Evolutionary conservation across 495 filamentous ascomycete genomes (phyloP), one percentile per base, ranked within the genome.

Genomic region (Penicillium verhagenii): DNA sequence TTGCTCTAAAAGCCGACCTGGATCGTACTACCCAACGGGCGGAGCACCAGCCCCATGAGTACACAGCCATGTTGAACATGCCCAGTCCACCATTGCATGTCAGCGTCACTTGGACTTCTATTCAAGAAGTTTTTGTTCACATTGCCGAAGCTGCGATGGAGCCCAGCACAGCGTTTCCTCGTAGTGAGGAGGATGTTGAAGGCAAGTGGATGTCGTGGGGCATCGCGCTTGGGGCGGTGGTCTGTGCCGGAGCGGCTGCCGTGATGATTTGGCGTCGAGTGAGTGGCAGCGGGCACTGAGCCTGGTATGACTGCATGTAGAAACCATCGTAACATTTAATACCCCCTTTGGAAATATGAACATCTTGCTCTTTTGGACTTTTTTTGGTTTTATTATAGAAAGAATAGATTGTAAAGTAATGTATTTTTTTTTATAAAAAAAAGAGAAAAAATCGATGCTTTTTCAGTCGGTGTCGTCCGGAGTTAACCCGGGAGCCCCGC

Each of bases 1-100:
- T 91, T 16, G 94, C 93, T 1, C 76, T 96, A 51, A 98, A 98
- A 64, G 94, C 94, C 1, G 94, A 98, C 68, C 79, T 85, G 47
- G 94, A 98, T 68, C 94, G 94, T 63, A 95, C 92, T 2, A 96
- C 89, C 14, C 94, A 98, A 72, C 82, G 93, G 45, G 86, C 86
- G 31, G 92, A 97, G 70, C 71, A 85, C 56, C 94, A 98, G 70
- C 94, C 94, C 4, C 94, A 98, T 66, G 86, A 91, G 53, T 97
- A 96, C 65, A 96, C 94, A 0, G 80, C 83, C 24, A 75, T 80
- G 39, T 69, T 95, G 58, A 96, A 96, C 80, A 74, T 81, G 69
- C 67, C 76, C 4, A 83, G 85, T 49, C 83, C 93, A 11, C 94
- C 94, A 7, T 71, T 97, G 50, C 94, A 98, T 76, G 95, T 96